phyloP scores from a whole-genome alignment of 352 stramenopile genomes.

The Phytophthora macrochlamydospora region DNA sequence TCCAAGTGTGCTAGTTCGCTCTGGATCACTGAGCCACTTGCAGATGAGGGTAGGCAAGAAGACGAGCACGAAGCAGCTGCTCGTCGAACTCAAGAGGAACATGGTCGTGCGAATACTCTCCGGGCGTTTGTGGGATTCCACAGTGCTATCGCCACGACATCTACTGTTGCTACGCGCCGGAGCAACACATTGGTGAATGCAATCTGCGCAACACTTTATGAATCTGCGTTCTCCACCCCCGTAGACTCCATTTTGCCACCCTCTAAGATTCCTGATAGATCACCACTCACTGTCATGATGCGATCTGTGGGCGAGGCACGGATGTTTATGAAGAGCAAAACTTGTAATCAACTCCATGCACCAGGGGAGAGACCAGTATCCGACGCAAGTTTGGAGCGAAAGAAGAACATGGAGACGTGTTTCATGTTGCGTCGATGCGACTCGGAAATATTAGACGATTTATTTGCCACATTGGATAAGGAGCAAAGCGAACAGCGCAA shows the following conservation, averaged over 20 bases:
- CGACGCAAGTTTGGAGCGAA: constrained; percentile 14
- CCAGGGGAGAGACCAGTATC: constrained; percentile 50
- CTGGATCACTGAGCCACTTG: constrained; percentile 28
- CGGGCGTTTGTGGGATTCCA: constrained; percentile 76
- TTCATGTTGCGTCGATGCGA: constrained; percentile 61
- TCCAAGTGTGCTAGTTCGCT: constrained; percentile 48
- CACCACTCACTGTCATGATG: constrained; percentile 52
- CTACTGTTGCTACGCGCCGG: constrained; percentile 15
- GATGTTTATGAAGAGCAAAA: constrained; percentile 71
- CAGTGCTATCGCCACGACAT: constrained; percentile 54
- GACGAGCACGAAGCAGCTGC: constrained; percentile 10
- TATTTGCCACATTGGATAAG: constrained; percentile 61
- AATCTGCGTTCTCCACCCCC: constrained; percentile 12
- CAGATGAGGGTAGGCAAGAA: constrained; percentile 6
- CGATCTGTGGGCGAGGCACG: constrained; percentile 44
- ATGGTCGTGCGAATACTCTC: constrained; percentile 59
- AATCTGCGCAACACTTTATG: constrained; percentile 42
- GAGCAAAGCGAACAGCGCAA: constrained; percentile 27
- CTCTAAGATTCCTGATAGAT: constrained; percentile 43
- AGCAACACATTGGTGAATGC: constrained; percentile 43
- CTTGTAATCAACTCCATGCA: constrained; percentile 59
- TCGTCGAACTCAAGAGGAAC: constrained; percentile 41
- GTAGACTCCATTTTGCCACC: constrained; percentile 4
- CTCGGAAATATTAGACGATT: constrained; percentile 52
- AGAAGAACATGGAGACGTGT: constrained; percentile 21